Conservation (phyloP, 306 rosid species). For the Gleditsia sinensis region DNA sequence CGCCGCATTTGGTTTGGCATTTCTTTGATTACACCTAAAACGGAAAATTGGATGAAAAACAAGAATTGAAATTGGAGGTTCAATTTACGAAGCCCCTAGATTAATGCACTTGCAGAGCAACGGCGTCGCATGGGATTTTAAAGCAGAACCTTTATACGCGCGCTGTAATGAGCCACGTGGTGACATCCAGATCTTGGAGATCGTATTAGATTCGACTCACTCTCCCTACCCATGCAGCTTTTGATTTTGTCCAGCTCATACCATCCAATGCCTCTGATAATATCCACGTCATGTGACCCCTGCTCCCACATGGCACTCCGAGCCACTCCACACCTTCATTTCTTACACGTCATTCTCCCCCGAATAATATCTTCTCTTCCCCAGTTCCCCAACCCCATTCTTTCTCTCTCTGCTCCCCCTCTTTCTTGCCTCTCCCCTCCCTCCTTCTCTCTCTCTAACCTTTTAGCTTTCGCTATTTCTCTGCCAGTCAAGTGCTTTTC, state of each 20-base stretch:
- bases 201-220: constrained; percentile 41
- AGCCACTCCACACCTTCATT: constrained; percentile 52
- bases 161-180: constrained; percentile 45
- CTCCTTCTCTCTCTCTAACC: not conserved
- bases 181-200: constrained; percentile 27
- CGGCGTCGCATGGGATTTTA: not conserved
- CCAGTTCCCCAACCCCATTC: not conserved
- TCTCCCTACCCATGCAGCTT: constrained; percentile 39
- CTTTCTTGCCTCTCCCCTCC: not conserved
- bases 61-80: no score
- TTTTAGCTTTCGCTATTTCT: constrained; percentile 35
- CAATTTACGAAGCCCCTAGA: no score
- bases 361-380: constrained; percentile 62
- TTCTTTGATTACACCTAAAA: no score
- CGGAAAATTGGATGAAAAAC: no score
- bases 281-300: constrained; percentile 41
- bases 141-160: constrained; percentile 20
- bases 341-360: constrained; percentile 46
- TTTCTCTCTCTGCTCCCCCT: not conserved
- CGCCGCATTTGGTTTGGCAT: no score
- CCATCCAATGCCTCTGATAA: not conserved
- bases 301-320: constrained; percentile 31
- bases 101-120: not conserved
- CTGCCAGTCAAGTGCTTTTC: constrained; percentile 45
- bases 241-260: constrained; percentile 51